Percentiles rank a stretch among this genome's conserved stretches.
These are phyloP conservation scores for Drosera spatulata DNA, from an alignment of 179 eudicot genomes.

Conservation along the genomic window DNA sequence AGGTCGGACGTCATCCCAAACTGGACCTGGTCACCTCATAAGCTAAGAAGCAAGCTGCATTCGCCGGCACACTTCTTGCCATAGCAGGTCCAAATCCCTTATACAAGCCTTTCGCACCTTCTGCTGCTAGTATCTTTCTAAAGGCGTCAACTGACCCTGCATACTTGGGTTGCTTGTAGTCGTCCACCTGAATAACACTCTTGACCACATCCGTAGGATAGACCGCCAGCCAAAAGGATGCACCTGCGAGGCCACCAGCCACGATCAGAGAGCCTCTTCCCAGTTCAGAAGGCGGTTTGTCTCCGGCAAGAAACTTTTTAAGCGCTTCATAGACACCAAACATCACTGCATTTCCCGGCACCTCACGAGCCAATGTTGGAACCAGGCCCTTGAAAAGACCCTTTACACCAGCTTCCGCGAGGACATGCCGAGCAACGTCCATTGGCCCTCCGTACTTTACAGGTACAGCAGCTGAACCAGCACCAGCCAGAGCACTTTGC, in stretches of 20 bases:
- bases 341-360: slow-evolving; percentile 67
- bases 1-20: slow-evolving; percentile 38
- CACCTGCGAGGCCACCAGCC: slow-evolving; percentile 92
- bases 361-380: slow-evolving; percentile 87
- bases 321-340: slow-evolving; percentile 39
- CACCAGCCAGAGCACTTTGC: slow-evolving; percentile 55
- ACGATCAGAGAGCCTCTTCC: slow-evolving; percentile 42
- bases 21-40: slow-evolving; percentile 80
- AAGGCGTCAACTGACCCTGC: slow-evolving; percentile 64
- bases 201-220: slow-evolving; percentile 62
- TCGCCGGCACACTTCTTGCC: slow-evolving; percentile 86
- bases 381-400: slow-evolving; percentile 83
- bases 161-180: slow-evolving; percentile 66
- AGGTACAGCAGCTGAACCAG: slow-evolving; percentile 23
- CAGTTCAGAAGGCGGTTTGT: slow-evolving; percentile 54
- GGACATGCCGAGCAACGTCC: slow-evolving; percentile 72
- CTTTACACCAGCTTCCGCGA: slow-evolving; percentile 66
- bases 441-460: slow-evolving; percentile 72
- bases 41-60: slow-evolving; percentile 94
- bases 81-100: slow-evolving; percentile 98
- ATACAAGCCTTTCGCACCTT: slow-evolving; percentile 78
- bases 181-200: slow-evolving; percentile 27
- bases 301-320: slow-evolving; percentile 67
- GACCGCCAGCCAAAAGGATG: slow-evolving; percentile 57
- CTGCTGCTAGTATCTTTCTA: slow-evolving; percentile 45